Percentiles rank a stretch among this genome's conserved stretches.
Conservation (phyloP, 1,284 basidiomycete genomes). For the Ganoderma leucocontextum region DNA sequence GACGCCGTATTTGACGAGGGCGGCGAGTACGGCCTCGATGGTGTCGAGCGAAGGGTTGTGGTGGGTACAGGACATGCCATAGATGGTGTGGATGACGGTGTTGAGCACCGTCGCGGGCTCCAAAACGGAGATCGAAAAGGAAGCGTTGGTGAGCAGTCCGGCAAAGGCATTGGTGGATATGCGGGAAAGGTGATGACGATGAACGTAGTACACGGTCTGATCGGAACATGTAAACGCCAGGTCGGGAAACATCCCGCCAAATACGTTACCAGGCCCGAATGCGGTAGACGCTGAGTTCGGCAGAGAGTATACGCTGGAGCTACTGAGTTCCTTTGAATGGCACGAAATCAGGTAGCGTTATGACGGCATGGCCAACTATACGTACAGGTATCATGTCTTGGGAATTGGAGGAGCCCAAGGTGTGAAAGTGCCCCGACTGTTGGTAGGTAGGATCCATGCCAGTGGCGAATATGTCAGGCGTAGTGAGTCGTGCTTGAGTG, state of each 20-base stretch:
- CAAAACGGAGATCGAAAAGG: not conserved
- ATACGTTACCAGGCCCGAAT: not conserved
- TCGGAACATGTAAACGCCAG: not conserved
- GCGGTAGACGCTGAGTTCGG: not conserved
- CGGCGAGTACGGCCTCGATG: constrained; percentile 37
- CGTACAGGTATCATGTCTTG: not conserved
- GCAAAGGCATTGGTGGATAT: constrained; percentile 12
- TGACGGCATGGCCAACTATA: not conserved
- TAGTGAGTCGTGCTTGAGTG: not conserved
- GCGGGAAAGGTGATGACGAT: not conserved
- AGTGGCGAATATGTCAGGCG: not conserved
- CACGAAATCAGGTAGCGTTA: not conserved
- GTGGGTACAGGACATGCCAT: constrained; percentile 40
- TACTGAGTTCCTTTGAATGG: not conserved
- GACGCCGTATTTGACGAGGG: constrained; percentile 43
- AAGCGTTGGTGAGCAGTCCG: not conserved
- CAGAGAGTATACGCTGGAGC: not conserved
- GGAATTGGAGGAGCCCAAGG: not conserved
- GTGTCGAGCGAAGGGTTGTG: constrained; percentile 38
- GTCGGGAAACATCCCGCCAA: not conserved
- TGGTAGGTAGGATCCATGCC: not conserved
- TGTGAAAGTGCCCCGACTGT: not conserved
- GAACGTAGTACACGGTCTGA: constrained; percentile 16
- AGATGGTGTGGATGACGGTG: constrained; percentile 45
- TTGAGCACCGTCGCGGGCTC: constrained; percentile 43